Evolutionary conservation across 2,329 filamentous ascomycete genomes (phyloP).

Genomic region (Fusarium decemcellulare): DNA sequence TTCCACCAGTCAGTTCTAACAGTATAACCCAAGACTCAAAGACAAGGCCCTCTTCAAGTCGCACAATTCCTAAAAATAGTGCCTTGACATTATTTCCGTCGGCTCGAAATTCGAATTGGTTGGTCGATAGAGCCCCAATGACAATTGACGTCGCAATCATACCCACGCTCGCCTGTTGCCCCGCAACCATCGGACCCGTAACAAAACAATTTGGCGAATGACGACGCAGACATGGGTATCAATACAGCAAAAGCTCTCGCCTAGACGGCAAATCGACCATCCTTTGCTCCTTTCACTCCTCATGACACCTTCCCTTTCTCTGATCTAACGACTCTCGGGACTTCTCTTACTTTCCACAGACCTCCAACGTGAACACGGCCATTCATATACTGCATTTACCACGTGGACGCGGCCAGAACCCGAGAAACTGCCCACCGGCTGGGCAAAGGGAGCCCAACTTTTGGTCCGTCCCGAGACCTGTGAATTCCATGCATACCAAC

Average conservation of each 20-base stretch:
- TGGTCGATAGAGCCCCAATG: neutral
- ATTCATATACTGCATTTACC: neutral
- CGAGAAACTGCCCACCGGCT: slow-evolving; percentile 24
- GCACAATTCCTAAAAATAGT: too few species aligned
- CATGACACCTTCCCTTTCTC: neutral
- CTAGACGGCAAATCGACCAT: neutral
- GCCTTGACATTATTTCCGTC: too few species aligned
- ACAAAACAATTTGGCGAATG: slow-evolving; percentile 46
- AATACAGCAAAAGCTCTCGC: slow-evolving; percentile 17
- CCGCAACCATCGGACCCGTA: slow-evolving; percentile 41
- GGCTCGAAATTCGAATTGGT: too few species aligned
- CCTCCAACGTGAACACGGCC: neutral
- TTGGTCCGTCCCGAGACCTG: slow-evolving; percentile 22
- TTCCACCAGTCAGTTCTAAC: too few species aligned
- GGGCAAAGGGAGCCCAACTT: slow-evolving; percentile 22
- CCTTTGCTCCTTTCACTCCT: neutral
- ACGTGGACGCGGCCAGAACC: neutral
- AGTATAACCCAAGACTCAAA: too few species aligned
- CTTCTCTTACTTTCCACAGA: neutral
- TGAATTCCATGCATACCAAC: slow-evolving; percentile 20
- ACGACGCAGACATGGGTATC: slow-evolving; percentile 28
- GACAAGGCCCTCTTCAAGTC: too few species aligned
- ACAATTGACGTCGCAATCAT: slow-evolving; percentile 23
- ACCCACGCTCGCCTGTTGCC: slow-evolving; percentile 38
- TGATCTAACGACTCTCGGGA: neutral